Conservation (phyloP, 2,329 filamentous ascomycete species). For the Aspergillus neoniger region DNA sequence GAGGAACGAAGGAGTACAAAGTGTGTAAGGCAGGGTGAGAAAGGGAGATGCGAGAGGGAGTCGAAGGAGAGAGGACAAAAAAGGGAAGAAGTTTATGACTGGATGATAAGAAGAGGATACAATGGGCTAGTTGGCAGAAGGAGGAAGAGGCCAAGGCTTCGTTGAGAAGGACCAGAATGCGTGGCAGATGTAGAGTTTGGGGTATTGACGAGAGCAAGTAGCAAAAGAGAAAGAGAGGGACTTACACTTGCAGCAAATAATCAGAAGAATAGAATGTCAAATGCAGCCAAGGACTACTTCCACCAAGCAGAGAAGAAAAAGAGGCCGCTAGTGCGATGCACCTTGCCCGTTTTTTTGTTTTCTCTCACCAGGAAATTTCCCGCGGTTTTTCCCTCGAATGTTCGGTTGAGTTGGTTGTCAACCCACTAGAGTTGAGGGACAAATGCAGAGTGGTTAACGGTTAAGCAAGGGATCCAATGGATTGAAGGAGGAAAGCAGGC, state of each 20-base stretch:
- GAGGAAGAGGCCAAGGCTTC: slow-evolving; percentile 3
- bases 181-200: slow-evolving; percentile 2
- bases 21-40: slow-evolving; percentile 8
- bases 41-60: slow-evolving; percentile 11
- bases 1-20: slow-evolving; percentile 3
- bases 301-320: slow-evolving; percentile 18
- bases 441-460: slow-evolving; percentile 18
- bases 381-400: slow-evolving; percentile 14
- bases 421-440: slow-evolving; percentile 14
- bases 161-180: slow-evolving; percentile 1
- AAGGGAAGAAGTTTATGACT: neutral
- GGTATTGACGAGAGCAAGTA: neutral
- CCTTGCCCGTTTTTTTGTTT: slow-evolving; percentile 25
- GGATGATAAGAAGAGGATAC: slow-evolving; percentile 5
- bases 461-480: slow-evolving; percentile 21
- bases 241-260: slow-evolving; percentile 17
- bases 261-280: slow-evolving; percentile 13
- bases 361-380: slow-evolving; percentile 20
- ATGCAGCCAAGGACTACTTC: slow-evolving; percentile 12
- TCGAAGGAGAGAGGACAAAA: slow-evolving; percentile 3
- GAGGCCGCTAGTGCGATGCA: slow-evolving; percentile 28
- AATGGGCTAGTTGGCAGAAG: slow-evolving; percentile 9
- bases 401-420: slow-evolving; percentile 7
- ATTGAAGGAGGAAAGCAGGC: slow-evolving; percentile 12
- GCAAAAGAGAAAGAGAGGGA: neutral